Evolutionary conservation across 2,329 filamentous ascomycete species (phyloP), one percentile per base, ranked within the genome.

Genomic region (Sporothrix humicola): DNA sequence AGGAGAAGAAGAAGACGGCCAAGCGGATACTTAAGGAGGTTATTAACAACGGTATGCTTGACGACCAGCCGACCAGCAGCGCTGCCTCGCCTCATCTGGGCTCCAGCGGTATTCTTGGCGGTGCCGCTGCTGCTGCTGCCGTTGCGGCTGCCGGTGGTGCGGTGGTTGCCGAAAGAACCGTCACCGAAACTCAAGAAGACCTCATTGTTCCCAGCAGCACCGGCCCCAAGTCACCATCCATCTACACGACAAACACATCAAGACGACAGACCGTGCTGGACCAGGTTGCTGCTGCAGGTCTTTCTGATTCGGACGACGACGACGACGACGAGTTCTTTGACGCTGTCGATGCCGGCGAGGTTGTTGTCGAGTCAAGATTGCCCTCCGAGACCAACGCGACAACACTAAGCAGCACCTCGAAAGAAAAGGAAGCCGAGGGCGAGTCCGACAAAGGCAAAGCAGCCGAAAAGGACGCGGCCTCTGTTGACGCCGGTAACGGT

Each of bases 291-390:
- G 73, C 68, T n/a, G 89, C 91, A 68, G 90, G 92, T 74, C 82
- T 96, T 42, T 96, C 93, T 0, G 94, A 95, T 72, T 93, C 91
- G 0, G 92, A 95, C 73, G 92, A 94, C 3, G 92, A 93, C 48
- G 91, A 92, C 44, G 94, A 94, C 66, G 95, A 98, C 66, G 95
- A 98, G 80, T 99, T 99, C 81, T 99, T 98, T 78, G 96, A 99
- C 82, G 96, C 96, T 9, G 92, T 99, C 6, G 96, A 97, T 81
- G 93, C 95, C 58, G 96, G 96, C 15, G 93, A 96, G 79, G 93
- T 98, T 17, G 91, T 97, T 77, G 90, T 97, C 4, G 89, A 91
- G 73, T 81, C 85, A n/a, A 86, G 93, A 8, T 72, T 76, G 83
- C 89, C 91, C 5, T 82, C 85, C 56, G 81, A 87, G 20, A 46